A percentile compares a stretch with the other conserved stretches of the same genome.
Conservation (phyloP, 2,329 filamentous ascomycete genomes). For the Diaporthe sp. region DNA sequence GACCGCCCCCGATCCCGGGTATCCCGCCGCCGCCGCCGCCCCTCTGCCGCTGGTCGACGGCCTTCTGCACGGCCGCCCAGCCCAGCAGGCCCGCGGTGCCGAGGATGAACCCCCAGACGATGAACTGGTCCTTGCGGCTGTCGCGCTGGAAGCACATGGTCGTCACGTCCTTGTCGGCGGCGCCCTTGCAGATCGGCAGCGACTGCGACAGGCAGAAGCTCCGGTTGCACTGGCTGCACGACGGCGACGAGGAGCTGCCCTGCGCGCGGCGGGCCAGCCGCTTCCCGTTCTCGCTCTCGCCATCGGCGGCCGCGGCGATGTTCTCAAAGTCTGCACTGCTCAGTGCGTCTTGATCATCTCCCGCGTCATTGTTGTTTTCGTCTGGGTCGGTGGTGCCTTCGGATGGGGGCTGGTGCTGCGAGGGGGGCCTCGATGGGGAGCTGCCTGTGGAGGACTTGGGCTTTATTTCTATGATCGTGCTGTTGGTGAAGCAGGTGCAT, state of each 20-base stretch:
- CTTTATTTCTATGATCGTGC: constrained; percentile 68
- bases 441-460: constrained; percentile 57
- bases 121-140: constrained; percentile 76
- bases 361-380: too few relatives aligned
- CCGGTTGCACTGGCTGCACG: constrained; percentile 75
- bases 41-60: constrained; percentile 58
- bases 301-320: background rate
- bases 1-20: constrained; percentile 37
- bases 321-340: background rate
- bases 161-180: constrained; percentile 72
- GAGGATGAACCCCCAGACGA: constrained; percentile 75
- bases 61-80: constrained; percentile 69
- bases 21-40: constrained; percentile 41
- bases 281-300: constrained; percentile 40
- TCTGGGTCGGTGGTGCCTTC: constrained; percentile 35
- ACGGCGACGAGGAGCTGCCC: constrained; percentile 53
- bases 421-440: constrained; percentile 54
- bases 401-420: constrained; percentile 45
- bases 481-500: constrained; percentile 79
- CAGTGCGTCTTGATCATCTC: constrained; percentile 31
- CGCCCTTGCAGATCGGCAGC: constrained; percentile 74
- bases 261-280: constrained; percentile 48
- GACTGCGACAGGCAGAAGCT: constrained; percentile 73
- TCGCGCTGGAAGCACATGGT: constrained; percentile 78
- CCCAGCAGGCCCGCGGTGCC: constrained; percentile 71